These are phyloP conservation scores for Taphrina wiesneri DNA, from an alignment of 1,139 yeast genomes.

Conservation along the genomic window DNA sequence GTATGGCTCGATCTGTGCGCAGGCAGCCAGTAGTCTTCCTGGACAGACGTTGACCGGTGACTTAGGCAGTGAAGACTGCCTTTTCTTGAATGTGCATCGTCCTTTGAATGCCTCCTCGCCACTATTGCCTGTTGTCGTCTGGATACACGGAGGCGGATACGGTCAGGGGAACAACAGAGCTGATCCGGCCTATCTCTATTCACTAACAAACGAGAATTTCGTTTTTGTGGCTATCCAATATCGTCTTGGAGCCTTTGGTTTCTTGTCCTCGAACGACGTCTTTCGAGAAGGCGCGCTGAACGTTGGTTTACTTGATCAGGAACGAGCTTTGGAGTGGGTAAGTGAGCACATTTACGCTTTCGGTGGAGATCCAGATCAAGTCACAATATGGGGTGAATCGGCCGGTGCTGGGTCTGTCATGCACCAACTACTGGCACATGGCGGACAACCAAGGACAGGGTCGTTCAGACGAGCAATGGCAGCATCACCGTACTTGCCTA, in stretches of 20 bases:
- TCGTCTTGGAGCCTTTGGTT: slow-evolving; percentile 47
- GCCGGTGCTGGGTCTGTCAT: slow-evolving; percentile 48
- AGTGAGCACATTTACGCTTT: slow-evolving; percentile 45
- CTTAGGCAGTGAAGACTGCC: slow-evolving; percentile 42
- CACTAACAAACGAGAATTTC: slow-evolving; percentile 39
- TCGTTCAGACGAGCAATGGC: not conserved
- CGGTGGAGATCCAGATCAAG: slow-evolving; percentile 49
- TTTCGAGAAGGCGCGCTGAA: slow-evolving; percentile 42
- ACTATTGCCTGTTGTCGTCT: slow-evolving; percentile 28
- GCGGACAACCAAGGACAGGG: not conserved
- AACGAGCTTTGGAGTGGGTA: slow-evolving; percentile 48
- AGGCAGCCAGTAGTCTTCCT: slow-evolving; percentile 25
- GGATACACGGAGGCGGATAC: slow-evolving; percentile 49
- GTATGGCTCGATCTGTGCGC: slow-evolving; percentile 34
- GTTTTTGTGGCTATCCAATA: slow-evolving; percentile 43
- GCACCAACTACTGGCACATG: slow-evolving; percentile 7
- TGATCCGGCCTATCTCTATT: slow-evolving; percentile 40
- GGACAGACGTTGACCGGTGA: slow-evolving; percentile 41
- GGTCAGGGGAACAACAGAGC: slow-evolving; percentile 40
- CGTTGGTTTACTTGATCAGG: slow-evolving; percentile 47
- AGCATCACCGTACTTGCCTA: slow-evolving; percentile 12
- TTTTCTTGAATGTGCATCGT: slow-evolving; percentile 1
- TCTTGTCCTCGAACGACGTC: slow-evolving; percentile 43
- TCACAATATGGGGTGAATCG: slow-evolving; percentile 48
- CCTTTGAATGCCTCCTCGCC: not conserved